Evolutionary conservation across 768 basidiomycete species (phyloP).

Genomic region (Phylloporus sp.): DNA sequence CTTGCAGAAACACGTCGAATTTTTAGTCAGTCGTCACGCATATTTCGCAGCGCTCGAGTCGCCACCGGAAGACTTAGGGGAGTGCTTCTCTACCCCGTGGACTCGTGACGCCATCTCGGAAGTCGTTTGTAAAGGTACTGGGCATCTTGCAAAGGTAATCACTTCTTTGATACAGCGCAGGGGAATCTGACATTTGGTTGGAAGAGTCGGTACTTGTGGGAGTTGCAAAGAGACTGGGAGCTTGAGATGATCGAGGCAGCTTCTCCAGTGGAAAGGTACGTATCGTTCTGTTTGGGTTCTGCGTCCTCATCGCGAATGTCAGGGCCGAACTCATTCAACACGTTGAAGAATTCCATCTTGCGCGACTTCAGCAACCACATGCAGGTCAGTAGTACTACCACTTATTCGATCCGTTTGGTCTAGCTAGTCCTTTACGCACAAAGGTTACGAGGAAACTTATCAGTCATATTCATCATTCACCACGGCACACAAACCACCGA

Average conservation of each 20-base stretch:
- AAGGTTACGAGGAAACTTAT: constrained; percentile 77
- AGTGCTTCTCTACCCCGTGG: constrained; percentile 58
- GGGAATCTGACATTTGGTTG: constrained; percentile 11
- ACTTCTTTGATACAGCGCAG: constrained; percentile 6
- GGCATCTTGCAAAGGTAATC: constrained; percentile 60
- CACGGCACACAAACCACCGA: constrained; percentile 64
- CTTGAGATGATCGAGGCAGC: constrained; percentile 53
- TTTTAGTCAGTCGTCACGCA: constrained; percentile 41
- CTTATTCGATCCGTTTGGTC: not conserved
- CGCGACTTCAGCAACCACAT: constrained; percentile 72
- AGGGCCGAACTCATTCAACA: constrained; percentile 43
- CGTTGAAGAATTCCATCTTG: constrained; percentile 56
- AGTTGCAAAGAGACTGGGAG: constrained; percentile 70
- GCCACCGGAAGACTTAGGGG: constrained; percentile 48
- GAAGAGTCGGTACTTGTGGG: constrained; percentile 72
- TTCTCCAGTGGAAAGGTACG: constrained; percentile 44
- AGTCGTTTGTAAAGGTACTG: constrained; percentile 51
- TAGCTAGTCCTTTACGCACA: not conserved
- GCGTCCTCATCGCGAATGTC: not conserved
- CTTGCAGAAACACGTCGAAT: constrained; percentile 62
- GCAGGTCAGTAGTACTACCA: constrained; percentile 43
- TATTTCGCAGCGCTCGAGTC: constrained; percentile 32
- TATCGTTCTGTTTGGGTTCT: not conserved
- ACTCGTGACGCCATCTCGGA: constrained; percentile 50
- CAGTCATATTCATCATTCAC: constrained; percentile 88